These are phyloP conservation scores for Ramularia collo-cygni DNA, from an alignment of 2,329 filamentous ascomycete genomes.

Conservation along the genomic window DNA sequence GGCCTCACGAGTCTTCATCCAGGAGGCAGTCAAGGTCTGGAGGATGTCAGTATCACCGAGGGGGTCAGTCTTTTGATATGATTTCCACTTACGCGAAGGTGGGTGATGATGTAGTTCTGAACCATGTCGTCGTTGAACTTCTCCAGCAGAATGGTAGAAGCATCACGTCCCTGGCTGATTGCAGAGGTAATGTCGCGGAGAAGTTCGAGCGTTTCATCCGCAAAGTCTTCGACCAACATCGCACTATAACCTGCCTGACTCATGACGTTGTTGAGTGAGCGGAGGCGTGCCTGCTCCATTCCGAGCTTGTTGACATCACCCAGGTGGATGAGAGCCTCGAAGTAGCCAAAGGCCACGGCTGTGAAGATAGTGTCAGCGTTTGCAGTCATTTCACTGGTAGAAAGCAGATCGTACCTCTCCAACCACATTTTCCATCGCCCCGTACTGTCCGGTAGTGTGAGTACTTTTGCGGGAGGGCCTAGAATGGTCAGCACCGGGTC, in stretches of 20 bases:
- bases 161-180: slow-evolving; percentile 47
- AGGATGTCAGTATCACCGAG: slow-evolving; percentile 5
- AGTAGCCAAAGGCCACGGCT: slow-evolving; percentile 93
- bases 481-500: slow-evolving; percentile 1
- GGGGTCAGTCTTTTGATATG: background rate
- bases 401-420: slow-evolving; percentile 68
- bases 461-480: slow-evolving; percentile 78
- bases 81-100: slow-evolving; percentile 54
- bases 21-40: slow-evolving; percentile 74
- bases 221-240: slow-evolving; percentile 74
- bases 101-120: slow-evolving; percentile 76
- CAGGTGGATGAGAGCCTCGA: slow-evolving; percentile 70
- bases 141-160: slow-evolving; percentile 30
- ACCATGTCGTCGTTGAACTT: slow-evolving; percentile 66
- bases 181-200: slow-evolving; percentile 55
- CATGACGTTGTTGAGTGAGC: slow-evolving; percentile 63
- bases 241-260: slow-evolving; percentile 61
- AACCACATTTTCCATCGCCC: slow-evolving; percentile 94
- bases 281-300: slow-evolving; percentile 65
- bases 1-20: slow-evolving; percentile 67
- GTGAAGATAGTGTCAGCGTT: slow-evolving; percentile 25
- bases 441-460: slow-evolving; percentile 80
- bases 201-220: slow-evolving; percentile 64
- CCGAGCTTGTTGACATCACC: slow-evolving; percentile 59
- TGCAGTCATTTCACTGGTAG: slow-evolving; percentile 1